Percentiles rank a stretch among this genome's conserved stretches.
phyloP scores from a whole-genome alignment of 1,139 yeast species.

The Cylindricascospora bacillispora region DNA sequence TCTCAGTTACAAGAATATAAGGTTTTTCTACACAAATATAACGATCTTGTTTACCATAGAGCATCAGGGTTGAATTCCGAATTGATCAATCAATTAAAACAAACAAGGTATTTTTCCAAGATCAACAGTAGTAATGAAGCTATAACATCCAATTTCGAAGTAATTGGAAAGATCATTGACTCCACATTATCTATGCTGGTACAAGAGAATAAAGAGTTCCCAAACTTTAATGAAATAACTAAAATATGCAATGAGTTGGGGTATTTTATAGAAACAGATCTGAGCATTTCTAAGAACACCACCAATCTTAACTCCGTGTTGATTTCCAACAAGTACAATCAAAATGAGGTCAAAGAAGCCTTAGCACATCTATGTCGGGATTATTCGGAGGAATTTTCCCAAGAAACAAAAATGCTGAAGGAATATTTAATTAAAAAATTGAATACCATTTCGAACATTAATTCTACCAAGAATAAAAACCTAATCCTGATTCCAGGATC shows the following conservation, averaged over 20 bases:
- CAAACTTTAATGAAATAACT: constrained; percentile 27
- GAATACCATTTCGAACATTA: constrained; percentile 23
- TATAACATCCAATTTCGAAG: constrained; percentile 33
- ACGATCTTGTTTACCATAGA: constrained; percentile 13
- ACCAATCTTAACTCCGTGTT: constrained; percentile 3
- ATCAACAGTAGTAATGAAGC: constrained; percentile 35
- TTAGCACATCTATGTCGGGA: constrained; percentile 66
- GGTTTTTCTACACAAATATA: constrained; percentile 11
- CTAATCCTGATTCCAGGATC: constrained; percentile 63
- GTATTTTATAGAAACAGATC: constrained; percentile 6
- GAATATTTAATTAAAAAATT: constrained; percentile 32
- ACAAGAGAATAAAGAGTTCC: constrained; percentile 9
- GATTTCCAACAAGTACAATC: constrained; percentile 17
- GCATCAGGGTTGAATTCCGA: constrained; percentile 8
- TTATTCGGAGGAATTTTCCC: constrained; percentile 39
- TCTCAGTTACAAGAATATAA: constrained; percentile 13
- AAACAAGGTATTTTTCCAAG: constrained; percentile 44
- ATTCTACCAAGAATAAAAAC: constrained; percentile 18
- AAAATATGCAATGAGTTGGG: constrained; percentile 12
- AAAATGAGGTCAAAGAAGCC: constrained; percentile 48
- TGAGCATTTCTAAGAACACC: constrained; percentile 2
- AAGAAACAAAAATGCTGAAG: constrained; percentile 42
- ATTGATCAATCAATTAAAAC: constrained; percentile 21
- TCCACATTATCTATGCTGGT: constrained; percentile 31
- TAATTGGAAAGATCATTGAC: constrained; percentile 35